Evolutionary conservation across 2,329 filamentous ascomycete genomes (phyloP), one percentile per base, ranked within the genome.

Genomic region (Periconia macrospinosa): DNA sequence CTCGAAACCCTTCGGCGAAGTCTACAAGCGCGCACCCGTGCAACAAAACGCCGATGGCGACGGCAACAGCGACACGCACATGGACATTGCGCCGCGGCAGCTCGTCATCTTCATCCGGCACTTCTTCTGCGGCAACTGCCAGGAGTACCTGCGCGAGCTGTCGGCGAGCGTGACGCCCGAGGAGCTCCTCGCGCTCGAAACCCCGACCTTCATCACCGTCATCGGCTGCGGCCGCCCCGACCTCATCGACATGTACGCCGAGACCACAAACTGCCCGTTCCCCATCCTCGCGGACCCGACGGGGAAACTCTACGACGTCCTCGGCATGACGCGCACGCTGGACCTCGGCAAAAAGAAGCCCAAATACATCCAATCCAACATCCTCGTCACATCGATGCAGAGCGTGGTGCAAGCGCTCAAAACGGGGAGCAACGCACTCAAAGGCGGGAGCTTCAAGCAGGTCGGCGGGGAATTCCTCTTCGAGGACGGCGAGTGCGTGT

Each of bases 381-480:
- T 81, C 37, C 53, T 75, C 15, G 66, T 72, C 15, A 69, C 75
- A 3, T 73, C 85, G 48, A 63, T 83, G 6, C 78, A 79, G 53
- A 82, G 82, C 49, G 78, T 88, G 49, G 68, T 80, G 6, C 87
- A 90, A 70, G 83, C 78, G 0, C 67, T 92, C 30, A 83, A 86
- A 54, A 73, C 87, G 1, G 79, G 80, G 15, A 76, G 69, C 8
- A 86, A 88, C 46, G 84, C 81, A 6, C 75, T 83, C 55, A 86
- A 86, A 69, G 84, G 82, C 18, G 89, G 89, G 2, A 82, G 90
- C 66, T 79, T 83, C 66, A 78, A 81, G 49, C 87, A 91, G 74
- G 86, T 90, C 2, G 89, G 90, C 20, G 90, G 89, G 11, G 90
- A 92, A 75, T 90, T 92, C 57, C 70, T 92, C n/a, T 91, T 91